Evolutionary conservation across 2,329 filamentous ascomycete species (phyloP).

Genomic region (Penicillium sp.): DNA sequence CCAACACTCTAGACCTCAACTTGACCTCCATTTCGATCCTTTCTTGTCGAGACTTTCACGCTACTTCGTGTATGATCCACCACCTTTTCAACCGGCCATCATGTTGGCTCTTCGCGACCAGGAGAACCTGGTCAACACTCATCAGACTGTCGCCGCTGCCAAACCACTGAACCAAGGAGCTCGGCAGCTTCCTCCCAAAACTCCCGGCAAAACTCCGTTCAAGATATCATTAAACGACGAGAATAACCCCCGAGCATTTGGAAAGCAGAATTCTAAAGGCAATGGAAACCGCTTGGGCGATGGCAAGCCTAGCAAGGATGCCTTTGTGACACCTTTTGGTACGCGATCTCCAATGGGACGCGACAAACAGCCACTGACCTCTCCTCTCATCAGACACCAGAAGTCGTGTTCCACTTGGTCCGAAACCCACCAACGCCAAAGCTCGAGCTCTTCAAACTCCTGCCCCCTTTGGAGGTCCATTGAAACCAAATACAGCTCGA

Average conservation of each 20-base stretch:
- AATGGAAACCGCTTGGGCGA: conserved; percentile 55
- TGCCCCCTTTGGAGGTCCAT: conserved; percentile 55
- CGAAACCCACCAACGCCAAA: conserved; percentile 96
- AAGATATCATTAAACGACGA: conserved; percentile 76
- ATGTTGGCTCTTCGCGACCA: conserved; percentile 81
- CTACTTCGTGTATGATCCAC: conserved; percentile 19
- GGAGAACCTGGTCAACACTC: conserved; percentile 75
- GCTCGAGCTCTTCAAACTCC: conserved; percentile 61
- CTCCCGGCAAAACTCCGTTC: conserved; percentile 80
- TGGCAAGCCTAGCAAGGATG: conserved; percentile 54
- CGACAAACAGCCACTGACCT: conserved; percentile 3
- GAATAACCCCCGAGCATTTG: conserved; percentile 59
- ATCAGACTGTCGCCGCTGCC: conserved; percentile 62
- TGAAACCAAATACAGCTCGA: conserved; percentile 56
- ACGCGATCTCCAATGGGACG: conserved; percentile 26
- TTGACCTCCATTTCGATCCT: conserved; percentile 2
- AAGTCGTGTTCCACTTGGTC: conserved; percentile 73
- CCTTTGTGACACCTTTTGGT: conserved; percentile 78
- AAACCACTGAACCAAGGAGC: conserved; percentile 66
- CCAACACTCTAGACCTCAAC: conserved; percentile 23
- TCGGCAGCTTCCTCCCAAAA: conserved; percentile 64
- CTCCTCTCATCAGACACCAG: conserved; percentile 46
- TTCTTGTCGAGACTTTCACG: conserved; percentile 10
- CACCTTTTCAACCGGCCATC: conserved; percentile 23
- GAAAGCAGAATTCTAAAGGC: conserved; percentile 55